Evolutionary conservation across 2,329 filamentous ascomycete genomes (phyloP).

Genomic region (Chrysoporthe austroafricana): DNA sequence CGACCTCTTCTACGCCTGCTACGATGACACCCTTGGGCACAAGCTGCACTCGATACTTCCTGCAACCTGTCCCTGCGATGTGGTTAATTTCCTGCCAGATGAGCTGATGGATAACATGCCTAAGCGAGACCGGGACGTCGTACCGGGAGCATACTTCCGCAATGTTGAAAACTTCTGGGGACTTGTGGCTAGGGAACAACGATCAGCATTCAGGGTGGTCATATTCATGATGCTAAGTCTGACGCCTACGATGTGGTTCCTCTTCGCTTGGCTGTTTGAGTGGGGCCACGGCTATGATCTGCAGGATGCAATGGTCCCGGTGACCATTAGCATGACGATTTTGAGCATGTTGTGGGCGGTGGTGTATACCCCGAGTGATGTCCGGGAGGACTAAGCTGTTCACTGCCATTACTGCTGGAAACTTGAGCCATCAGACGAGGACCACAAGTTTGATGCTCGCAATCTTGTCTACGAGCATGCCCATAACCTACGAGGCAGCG

Average conservation of each 20-base stretch:
- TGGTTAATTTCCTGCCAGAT: neutral
- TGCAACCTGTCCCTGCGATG: neutral
- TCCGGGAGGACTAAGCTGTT: neutral
- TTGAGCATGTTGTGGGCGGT: conserved; percentile 12
- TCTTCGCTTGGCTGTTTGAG: conserved; percentile 9
- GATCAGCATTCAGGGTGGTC: conserved; percentile 2
- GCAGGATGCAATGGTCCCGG: conserved; percentile 9
- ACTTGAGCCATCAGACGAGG: too few relatives aligned
- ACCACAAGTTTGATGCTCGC: too few relatives aligned
- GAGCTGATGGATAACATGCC: conserved; percentile 13
- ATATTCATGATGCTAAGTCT: conserved; percentile 14
- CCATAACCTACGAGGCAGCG: too few relatives aligned
- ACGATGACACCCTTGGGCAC: neutral
- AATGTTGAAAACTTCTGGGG: conserved; percentile 16
- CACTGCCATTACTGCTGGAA: too few relatives aligned
- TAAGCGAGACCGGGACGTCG: conserved; percentile 10
- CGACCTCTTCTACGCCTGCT: conserved; percentile 15
- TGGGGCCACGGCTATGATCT: conserved; percentile 6
- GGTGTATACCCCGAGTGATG: neutral
- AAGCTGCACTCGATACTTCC: neutral
- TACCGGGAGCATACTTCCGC: neutral
- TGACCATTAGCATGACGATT: neutral
- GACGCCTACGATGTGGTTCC: conserved; percentile 10
- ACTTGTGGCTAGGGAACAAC: conserved; percentile 9
- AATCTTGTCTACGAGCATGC: too few relatives aligned